Percentiles rank a stretch among this genome's conserved stretches.
Evolutionary conservation across 306 rosid genomes (phyloP).

Genomic region (Pachyrhizus erosus): DNA sequence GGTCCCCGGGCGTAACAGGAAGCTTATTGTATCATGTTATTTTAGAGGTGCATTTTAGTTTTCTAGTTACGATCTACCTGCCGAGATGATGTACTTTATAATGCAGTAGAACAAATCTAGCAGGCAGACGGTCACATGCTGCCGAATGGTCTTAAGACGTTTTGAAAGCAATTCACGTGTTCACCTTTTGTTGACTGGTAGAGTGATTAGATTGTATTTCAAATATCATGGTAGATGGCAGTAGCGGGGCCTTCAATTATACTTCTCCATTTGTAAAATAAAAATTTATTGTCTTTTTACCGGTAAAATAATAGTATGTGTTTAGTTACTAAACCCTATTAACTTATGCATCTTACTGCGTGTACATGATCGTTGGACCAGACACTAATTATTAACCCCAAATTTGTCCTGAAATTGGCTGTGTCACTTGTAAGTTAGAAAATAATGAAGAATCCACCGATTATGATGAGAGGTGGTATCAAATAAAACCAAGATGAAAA

Average conservation of each 20-base stretch:
- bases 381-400: background rate
- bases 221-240: background rate
- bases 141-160: background rate
- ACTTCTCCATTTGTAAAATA: background rate
- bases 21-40: too few relatives aligned
- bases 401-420: background rate
- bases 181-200: background rate
- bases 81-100: background rate
- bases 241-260: background rate
- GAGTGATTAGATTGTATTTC: background rate
- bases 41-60: too few relatives aligned
- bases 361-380: background rate
- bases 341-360: background rate
- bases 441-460: background rate
- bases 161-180: conserved; percentile 14
- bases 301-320: background rate
- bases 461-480: too few relatives aligned
- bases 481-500: background rate
- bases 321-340: background rate
- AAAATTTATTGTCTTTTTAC: background rate
- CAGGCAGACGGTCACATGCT: conserved; percentile 30
- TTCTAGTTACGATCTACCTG: background rate
- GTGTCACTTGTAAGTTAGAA: background rate
- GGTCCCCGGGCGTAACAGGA: too few relatives aligned
- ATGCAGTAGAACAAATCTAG: background rate